These are phyloP conservation scores for Austroboletus festivus DNA, from an alignment of 768 basidiomycete genomes.

Conservation along the genomic window DNA sequence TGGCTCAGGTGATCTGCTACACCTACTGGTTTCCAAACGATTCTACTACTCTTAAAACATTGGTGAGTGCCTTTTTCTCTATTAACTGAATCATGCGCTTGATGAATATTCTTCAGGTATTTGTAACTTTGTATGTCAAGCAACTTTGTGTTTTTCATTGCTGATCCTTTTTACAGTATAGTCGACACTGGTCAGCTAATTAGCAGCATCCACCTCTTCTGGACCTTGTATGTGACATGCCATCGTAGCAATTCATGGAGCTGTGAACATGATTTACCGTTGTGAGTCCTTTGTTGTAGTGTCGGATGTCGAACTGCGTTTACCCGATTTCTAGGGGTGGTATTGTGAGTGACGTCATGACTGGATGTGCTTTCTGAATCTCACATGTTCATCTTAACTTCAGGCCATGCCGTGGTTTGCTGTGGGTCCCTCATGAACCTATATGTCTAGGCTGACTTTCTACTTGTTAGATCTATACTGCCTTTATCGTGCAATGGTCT, in stretches of 20 bases:
- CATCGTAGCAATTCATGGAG: neutral
- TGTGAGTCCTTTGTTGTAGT: constrained; percentile 7
- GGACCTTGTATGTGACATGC: constrained; percentile 3
- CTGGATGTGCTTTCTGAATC: neutral
- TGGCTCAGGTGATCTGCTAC: constrained; percentile 11
- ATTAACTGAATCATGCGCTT: neutral
- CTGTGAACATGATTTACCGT: neutral
- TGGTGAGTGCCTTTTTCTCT: neutral
- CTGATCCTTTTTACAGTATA: neutral
- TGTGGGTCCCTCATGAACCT: neutral
- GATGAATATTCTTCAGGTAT: constrained; percentile 3
- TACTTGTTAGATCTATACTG: neutral
- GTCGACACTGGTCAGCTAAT: constrained; percentile 7
- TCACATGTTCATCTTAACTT: neutral
- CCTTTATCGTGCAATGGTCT: constrained; percentile 8
- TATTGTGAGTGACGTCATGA: constrained; percentile 1
- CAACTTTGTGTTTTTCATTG: neutral
- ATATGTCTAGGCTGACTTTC: neutral
- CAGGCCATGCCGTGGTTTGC: neutral
- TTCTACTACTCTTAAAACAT: neutral
- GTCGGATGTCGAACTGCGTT: too few relatives aligned
- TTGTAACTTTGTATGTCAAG: neutral
- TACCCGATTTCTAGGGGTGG: constrained; percentile 3
- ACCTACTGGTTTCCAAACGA: constrained; percentile 12
- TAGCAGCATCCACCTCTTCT: neutral